Percentiles rank a stretch among this genome's conserved stretches.
Conservation (phyloP, 139 green algal species). For the Closterium sp. region DNA sequence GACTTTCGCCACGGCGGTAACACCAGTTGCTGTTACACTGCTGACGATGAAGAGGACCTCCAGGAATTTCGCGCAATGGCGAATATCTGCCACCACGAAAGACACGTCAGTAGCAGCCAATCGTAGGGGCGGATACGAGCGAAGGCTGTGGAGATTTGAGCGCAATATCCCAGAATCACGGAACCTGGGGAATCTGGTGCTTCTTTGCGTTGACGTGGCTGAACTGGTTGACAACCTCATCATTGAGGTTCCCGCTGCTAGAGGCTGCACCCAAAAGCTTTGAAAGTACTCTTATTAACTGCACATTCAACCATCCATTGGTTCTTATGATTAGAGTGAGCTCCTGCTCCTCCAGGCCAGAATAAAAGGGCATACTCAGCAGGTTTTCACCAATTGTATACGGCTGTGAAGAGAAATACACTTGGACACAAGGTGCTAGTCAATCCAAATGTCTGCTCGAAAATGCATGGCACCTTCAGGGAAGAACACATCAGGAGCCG, state of each 20-base stretch:
- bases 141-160: not conserved
- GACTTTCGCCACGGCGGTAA: too few relatives aligned
- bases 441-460: slow-evolving; percentile 1
- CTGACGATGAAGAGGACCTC: not conserved
- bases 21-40: not conserved
- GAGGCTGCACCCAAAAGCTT: too few relatives aligned
- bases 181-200: not conserved
- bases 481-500: slow-evolving; percentile 4
- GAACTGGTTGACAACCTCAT: not conserved
- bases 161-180: not conserved
- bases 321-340: too few relatives aligned
- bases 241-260: not conserved
- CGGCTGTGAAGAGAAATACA: too few relatives aligned
- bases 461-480: slow-evolving; percentile 10
- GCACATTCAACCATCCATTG: too few relatives aligned
- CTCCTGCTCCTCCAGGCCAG: too few relatives aligned
- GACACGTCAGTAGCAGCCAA: not conserved
- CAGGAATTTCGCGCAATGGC: not conserved
- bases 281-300: too few relatives aligned
- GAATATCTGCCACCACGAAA: not conserved
- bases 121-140: not conserved
- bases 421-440: not conserved
- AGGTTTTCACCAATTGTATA: too few relatives aligned
- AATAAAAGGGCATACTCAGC: too few relatives aligned
- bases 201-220: not conserved